Evolutionary conservation across 441 rosid species (phyloP).

Genomic region (Adansonia rubrostipa): DNA sequence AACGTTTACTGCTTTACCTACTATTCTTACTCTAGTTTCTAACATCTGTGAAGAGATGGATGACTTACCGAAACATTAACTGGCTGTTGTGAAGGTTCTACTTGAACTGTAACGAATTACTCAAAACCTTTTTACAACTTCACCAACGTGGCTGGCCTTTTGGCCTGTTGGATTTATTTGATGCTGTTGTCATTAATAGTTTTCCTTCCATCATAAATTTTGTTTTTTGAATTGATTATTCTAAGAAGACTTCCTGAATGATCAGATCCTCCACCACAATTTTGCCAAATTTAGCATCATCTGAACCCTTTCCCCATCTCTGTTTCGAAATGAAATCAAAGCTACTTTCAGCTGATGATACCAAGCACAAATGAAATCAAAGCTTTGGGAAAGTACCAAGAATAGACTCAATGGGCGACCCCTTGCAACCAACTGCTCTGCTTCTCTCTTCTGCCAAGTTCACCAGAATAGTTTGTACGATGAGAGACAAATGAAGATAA

Average conservation of each 20-base stretch:
- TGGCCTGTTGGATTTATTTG: not conserved
- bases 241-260: constrained; percentile 15
- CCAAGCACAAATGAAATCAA: not conserved
- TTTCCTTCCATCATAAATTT: not conserved
- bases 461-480: constrained; percentile 27
- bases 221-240: constrained; percentile 35
- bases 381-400: constrained; percentile 28
- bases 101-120: not conserved
- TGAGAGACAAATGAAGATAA: constrained; percentile 31
- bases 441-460: constrained; percentile 31
- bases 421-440: constrained; percentile 36
- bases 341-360: not conserved
- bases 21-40: not conserved
- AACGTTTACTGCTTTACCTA: not conserved
- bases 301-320: not conserved
- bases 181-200: not conserved
- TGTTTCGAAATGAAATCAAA: not conserved
- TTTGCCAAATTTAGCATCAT: not conserved
- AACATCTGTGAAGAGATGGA: not conserved
- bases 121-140: not conserved
- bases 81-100: not conserved
- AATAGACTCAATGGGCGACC: constrained; percentile 28
- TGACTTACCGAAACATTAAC: not conserved
- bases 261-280: constrained; percentile 24
- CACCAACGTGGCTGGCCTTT: not conserved